Evolutionary conservation across 2,329 filamentous ascomycete genomes (phyloP).

Genomic region (Aureobasidium subglaciale): DNA sequence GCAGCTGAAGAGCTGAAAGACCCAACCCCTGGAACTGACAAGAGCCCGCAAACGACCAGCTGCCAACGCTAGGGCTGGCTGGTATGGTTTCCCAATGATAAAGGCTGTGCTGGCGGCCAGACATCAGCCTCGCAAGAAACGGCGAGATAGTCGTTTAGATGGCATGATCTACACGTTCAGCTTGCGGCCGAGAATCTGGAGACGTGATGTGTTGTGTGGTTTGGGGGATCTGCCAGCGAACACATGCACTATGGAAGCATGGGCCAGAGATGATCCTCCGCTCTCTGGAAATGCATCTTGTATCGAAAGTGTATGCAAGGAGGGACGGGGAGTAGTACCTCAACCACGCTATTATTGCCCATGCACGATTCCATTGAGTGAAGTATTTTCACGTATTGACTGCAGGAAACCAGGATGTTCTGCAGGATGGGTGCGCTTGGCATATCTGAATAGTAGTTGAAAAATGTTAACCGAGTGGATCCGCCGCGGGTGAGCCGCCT

Average conservation of each 20-base stretch:
- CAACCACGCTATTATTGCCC: constrained; percentile 5
- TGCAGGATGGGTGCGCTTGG: background rate
- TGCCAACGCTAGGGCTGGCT: background rate
- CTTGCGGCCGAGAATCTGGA: background rate
- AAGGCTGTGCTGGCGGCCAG: constrained; percentile 1
- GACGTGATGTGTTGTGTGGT: background rate
- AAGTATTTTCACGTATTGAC: background rate
- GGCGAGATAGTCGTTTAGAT: constrained; percentile 14
- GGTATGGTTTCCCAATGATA: no score
- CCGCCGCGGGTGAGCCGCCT: constrained; percentile 8
- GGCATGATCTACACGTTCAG: constrained; percentile 8
- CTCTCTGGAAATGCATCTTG: background rate
- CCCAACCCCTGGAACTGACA: background rate
- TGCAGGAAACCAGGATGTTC: no score
- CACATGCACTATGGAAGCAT: background rate
- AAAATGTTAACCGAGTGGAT: background rate
- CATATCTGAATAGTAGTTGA: background rate
- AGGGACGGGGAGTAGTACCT: background rate
- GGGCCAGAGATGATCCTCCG: background rate
- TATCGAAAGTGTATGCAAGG: constrained; percentile 13
- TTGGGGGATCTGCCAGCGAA: background rate
- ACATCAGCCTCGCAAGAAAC: background rate
- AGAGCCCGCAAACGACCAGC: background rate
- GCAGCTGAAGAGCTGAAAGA: background rate
- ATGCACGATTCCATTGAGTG: constrained; percentile 6